These are phyloP conservation scores for Rehmannia glutinosa DNA, from an alignment of 257 asterid genomes.

Conservation along the genomic window DNA sequence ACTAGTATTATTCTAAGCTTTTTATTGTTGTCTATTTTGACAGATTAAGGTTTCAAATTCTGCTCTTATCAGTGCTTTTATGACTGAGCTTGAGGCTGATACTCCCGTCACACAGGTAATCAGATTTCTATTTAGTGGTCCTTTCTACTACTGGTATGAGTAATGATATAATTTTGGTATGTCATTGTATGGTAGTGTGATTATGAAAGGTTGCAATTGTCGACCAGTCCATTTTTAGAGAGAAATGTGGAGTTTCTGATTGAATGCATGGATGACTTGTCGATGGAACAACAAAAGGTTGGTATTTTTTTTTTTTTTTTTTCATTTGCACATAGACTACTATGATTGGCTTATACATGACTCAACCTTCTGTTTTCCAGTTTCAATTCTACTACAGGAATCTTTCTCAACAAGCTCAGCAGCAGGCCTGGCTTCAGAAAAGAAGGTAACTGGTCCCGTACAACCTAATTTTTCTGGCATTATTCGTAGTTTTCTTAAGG, in stretches of 20 bases:
- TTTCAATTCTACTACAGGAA: slow-evolving; percentile 90
- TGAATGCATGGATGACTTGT: slow-evolving; percentile 98
- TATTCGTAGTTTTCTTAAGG: not conserved
- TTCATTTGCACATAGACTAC: slow-evolving; percentile 4
- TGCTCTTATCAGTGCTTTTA: slow-evolving; percentile 92
- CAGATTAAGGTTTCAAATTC: slow-evolving; percentile 99
- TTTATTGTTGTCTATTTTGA: not conserved
- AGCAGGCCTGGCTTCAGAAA: slow-evolving; percentile 97
- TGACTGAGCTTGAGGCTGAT: slow-evolving; percentile 90
- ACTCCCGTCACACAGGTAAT: slow-evolving; percentile 81
- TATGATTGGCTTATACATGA: slow-evolving; percentile 8
- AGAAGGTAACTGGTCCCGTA: slow-evolving; percentile 60
- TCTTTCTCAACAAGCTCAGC: slow-evolving; percentile 93
- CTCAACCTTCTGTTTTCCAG: slow-evolving; percentile 35
- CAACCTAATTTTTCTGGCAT: too few relatives aligned
- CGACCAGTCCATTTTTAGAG: slow-evolving; percentile 77
- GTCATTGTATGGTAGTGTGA: slow-evolving; percentile 53
- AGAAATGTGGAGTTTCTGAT: slow-evolving; percentile 88
- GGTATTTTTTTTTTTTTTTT: slow-evolving; percentile 10
- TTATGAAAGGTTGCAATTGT: slow-evolving; percentile 82
- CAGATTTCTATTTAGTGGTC: not conserved
- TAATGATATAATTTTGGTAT: not conserved
- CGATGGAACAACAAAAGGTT: slow-evolving; percentile 95
- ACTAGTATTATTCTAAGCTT: not conserved
- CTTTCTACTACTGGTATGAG: not conserved